phyloP scores from a whole-genome alignment of 768 basidiomycete species.

The Tulasnella sp. region DNA sequence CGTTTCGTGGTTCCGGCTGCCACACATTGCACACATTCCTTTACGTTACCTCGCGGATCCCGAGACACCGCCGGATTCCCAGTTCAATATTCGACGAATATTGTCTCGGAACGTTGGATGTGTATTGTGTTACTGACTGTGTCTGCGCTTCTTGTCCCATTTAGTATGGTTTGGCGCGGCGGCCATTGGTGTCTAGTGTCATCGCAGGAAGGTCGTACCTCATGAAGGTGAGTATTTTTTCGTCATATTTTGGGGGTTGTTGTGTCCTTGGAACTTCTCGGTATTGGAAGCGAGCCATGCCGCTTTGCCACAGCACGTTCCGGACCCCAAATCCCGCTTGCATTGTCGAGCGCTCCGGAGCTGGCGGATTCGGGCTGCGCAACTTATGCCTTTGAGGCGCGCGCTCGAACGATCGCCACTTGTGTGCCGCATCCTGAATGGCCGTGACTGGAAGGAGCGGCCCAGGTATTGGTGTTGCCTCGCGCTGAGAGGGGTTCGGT shows the following conservation, averaged over 20 bases:
- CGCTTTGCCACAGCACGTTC: not conserved
- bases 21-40: not conserved
- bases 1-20: not conserved
- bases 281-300: not conserved
- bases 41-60: not conserved
- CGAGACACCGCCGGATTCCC: not conserved
- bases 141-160: constrained; percentile 2
- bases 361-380: not conserved
- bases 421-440: not conserved
- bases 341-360: constrained; percentile 5
- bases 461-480: not conserved
- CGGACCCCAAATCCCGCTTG: not conserved
- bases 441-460: not conserved
- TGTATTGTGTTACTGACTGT: not conserved
- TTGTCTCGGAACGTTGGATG: not conserved
- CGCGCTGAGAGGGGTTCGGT: not conserved
- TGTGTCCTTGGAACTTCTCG: not conserved
- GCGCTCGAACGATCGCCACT: constrained; percentile 2
- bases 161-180: constrained; percentile 73
- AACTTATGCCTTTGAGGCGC: not conserved
- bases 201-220: constrained; percentile 81
- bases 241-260: not conserved
- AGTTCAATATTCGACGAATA: not conserved
- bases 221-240: constrained; percentile 59
- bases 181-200: constrained; percentile 72